These are phyloP conservation scores for Backusella psychrophila DNA, from an alignment of 192 early-diverging fungal genomes.

Conservation along the genomic window DNA sequence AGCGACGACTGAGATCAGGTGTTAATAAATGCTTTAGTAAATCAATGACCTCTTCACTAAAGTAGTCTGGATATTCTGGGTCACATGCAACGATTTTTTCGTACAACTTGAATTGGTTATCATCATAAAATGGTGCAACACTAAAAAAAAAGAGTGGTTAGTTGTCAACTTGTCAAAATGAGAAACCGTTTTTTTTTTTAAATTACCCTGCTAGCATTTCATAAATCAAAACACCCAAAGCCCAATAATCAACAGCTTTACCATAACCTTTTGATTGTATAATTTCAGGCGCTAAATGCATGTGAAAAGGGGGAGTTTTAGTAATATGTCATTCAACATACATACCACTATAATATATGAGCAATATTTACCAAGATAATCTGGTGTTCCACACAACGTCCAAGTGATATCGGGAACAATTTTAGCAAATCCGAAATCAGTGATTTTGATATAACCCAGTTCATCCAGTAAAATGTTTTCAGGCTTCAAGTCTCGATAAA, in stretches of 20 bases:
- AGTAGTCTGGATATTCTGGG: slow-evolving; percentile 67
- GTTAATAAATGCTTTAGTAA: slow-evolving; percentile 75
- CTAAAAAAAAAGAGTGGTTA: slow-evolving; percentile 23
- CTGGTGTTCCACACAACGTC: slow-evolving; percentile 86
- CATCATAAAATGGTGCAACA: slow-evolving; percentile 79
- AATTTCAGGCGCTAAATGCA: slow-evolving; percentile 65
- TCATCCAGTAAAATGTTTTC: slow-evolving; percentile 69
- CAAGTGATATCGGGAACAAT: slow-evolving; percentile 67
- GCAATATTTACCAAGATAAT: slow-evolving; percentile 55
- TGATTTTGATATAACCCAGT: slow-evolving; percentile 80
- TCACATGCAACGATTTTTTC: slow-evolving; percentile 79
- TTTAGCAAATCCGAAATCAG: slow-evolving; percentile 89
- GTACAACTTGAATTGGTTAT: slow-evolving; percentile 83
- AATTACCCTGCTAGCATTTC: slow-evolving; percentile 77
- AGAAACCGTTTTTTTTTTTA: not conserved
- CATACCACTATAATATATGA: not conserved
- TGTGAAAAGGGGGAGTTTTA: not conserved
- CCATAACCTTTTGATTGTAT: slow-evolving; percentile 84
- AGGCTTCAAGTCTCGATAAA: slow-evolving; percentile 85
- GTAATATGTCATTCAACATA: not conserved
- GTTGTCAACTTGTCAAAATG: not conserved
- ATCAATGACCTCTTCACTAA: slow-evolving; percentile 63
- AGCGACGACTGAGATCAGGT: slow-evolving; percentile 73
- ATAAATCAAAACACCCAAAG: slow-evolving; percentile 79
- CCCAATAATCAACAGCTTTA: slow-evolving; percentile 88